These are phyloP conservation scores for Penicillium daleae DNA, from an alignment of 495 filamentous ascomycete genomes.

Conservation along the genomic window DNA sequence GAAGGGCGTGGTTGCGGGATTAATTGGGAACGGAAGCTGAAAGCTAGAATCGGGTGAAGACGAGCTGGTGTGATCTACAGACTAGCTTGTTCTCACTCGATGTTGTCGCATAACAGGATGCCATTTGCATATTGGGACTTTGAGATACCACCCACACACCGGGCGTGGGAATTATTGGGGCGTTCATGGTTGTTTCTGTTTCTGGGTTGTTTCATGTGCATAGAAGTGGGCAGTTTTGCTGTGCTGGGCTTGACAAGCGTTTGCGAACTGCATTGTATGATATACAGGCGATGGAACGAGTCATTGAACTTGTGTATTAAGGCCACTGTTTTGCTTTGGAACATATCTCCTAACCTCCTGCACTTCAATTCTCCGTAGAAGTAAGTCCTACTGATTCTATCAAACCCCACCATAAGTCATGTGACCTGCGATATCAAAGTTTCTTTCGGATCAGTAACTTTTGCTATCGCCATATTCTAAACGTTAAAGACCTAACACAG, in stretches of 20 bases:
- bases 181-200: slow-evolving; percentile 24
- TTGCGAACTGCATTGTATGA: slow-evolving; percentile 2
- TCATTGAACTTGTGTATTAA: not conserved
- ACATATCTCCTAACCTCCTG: not conserved
- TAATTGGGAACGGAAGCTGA: slow-evolving; percentile 10
- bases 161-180: slow-evolving; percentile 27
- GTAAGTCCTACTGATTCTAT: not conserved
- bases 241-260: slow-evolving; percentile 1
- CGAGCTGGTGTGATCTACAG: not conserved
- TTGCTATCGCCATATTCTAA: slow-evolving; percentile 14
- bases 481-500: slow-evolving; percentile 17
- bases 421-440: slow-evolving; percentile 34
- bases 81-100: not conserved
- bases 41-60: slow-evolving; percentile 2
- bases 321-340: not conserved
- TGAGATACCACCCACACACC: slow-evolving; percentile 23
- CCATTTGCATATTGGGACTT: slow-evolving; percentile 24
- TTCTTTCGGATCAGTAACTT: slow-evolving; percentile 28
- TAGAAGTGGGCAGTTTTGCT: slow-evolving; percentile 22
- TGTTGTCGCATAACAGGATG: slow-evolving; percentile 20
- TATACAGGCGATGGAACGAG: not conserved
- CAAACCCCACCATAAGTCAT: slow-evolving; percentile 30
- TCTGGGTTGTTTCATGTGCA: slow-evolving; percentile 20
- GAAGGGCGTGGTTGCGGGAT: slow-evolving; percentile 88
- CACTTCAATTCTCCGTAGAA: not conserved